Evolutionary conservation across 306 rosid genomes (phyloP), one percentile per base, ranked within the genome.

Genomic region (Pterocarpus macrocarpus): DNA sequence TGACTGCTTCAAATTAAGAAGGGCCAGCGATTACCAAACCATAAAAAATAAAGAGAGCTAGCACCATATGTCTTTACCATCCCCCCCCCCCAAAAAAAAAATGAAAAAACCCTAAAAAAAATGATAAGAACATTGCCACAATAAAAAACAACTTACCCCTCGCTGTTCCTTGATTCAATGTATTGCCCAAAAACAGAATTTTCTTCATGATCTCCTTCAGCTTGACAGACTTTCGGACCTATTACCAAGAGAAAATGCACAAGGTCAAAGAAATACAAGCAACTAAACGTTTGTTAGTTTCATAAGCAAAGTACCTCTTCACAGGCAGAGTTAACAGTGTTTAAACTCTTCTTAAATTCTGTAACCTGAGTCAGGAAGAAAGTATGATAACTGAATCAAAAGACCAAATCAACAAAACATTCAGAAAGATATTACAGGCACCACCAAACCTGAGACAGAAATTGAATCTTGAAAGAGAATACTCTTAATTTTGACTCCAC

Each of bases 401-500:
- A 75, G 15, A 22, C 64, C 30, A 69, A 45, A 65, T 69, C 80
- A 36, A 56, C 8, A 41, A 36, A 67, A 73, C 61, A 76, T 3
- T 56, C 14, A 68, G 80, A 66, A 81, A 84, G 73, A 73, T 34
- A 82, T 80, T 68, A 81, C 81, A 75, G 73, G 81, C 58, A 80
- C 73, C 83, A 81, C 88, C 94, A 86, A 83, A 96, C 99, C 98
- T 96, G 99, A 86, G 92, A 36, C 63, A 86, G 73, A 81, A 96
- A 96, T 87, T 96, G 99, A 83, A 96, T 93, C 88, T 93, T 96
- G 88, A 96, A 96, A 71, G 98, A 85, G 81, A 96, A 96, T 45
- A 93, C 98, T 92, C 92, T 90, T 84, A 96, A 78, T 79, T 96
- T 96, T 82, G 98, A 91, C 88, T 96, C 98, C 86, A 96, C 99